Percentiles rank a stretch among this genome's conserved stretches.
Evolutionary conservation across 345 rosid genomes (phyloP).

Genomic region (Anastatica hierochuntica): DNA sequence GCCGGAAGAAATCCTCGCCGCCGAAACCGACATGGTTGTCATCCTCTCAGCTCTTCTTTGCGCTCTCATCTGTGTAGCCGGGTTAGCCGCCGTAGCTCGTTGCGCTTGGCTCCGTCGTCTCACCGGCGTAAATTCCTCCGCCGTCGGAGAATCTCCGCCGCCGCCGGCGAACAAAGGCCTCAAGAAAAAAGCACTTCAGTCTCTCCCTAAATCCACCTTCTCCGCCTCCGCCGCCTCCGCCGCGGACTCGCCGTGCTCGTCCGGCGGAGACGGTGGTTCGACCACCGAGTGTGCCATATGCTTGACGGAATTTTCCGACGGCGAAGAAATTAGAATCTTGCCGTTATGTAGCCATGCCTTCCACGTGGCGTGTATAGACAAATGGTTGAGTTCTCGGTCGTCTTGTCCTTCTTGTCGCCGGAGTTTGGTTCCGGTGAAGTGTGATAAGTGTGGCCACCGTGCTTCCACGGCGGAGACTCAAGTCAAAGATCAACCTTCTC

Average conservation of each 20-base stretch:
- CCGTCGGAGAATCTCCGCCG: conserved; percentile 10
- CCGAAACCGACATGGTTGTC: conserved; percentile 60
- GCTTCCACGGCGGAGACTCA: conserved; percentile 15
- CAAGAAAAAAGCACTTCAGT: conserved; percentile 51
- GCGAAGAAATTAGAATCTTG: conserved; percentile 46
- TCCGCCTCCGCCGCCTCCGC: no score
- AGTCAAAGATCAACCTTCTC: conserved; percentile 11
- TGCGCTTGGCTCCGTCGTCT: conserved; percentile 59
- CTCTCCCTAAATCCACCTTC: conserved; percentile 59
- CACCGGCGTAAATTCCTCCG: conserved; percentile 12
- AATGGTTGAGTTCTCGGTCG: conserved; percentile 46
- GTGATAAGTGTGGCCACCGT: conserved; percentile 20
- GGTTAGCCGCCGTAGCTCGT: conserved; percentile 56
- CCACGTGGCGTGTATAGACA: conserved; percentile 51
- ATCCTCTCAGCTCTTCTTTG: conserved; percentile 65
- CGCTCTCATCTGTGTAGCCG: conserved; percentile 59
- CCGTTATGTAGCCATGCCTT: conserved; percentile 48
- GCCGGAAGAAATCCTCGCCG: conserved; percentile 23
- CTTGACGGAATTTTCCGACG: conserved; percentile 34
- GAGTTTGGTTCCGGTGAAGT: conserved; percentile 25
- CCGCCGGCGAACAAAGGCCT: conserved; percentile 63
- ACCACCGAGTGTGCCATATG: conserved; percentile 54
- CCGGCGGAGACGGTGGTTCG: conserved; percentile 6
- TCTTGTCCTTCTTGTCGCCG: conserved; percentile 64
- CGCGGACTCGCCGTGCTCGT: not conserved